Evolutionary conservation across 108 stramenopile genomes (phyloP).

Genomic region (Hondaea fermentalgiana): DNA sequence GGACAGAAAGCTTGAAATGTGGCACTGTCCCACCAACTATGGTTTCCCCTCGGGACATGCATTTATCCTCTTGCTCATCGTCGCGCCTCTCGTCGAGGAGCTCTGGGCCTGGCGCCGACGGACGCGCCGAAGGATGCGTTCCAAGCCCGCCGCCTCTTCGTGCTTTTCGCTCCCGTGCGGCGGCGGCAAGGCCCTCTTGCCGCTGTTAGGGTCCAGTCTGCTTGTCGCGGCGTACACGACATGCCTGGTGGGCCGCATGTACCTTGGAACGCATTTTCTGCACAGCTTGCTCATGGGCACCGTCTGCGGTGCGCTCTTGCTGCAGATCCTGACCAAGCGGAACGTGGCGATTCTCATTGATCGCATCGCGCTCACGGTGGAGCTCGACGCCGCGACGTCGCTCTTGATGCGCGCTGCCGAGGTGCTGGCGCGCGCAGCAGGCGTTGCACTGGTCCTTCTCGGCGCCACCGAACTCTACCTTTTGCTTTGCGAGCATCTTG

Average conservation of each 20-base stretch:
- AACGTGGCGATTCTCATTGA: not conserved
- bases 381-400: not conserved
- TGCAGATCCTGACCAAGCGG: not conserved
- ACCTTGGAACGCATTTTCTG: not conserved
- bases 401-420: not conserved
- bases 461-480: not conserved
- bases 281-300: constrained; percentile 13
- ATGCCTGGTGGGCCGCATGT: not conserved
- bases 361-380: not conserved
- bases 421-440: not conserved
- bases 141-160: not conserved
- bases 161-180: not conserved
- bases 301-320: not conserved
- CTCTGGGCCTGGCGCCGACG: not conserved
- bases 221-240: not conserved
- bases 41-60: constrained; percentile 10
- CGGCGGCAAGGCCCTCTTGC: not conserved
- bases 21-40: not conserved
- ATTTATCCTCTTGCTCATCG: not conserved
- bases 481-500: not conserved
- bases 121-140: not conserved
- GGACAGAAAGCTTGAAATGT: not conserved
- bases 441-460: not conserved
- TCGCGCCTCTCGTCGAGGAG: not conserved
- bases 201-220: not conserved